Base-by-base conservation (phyloP, 495 filamentous ascomycete species). In the Xylaria palmicola region DNA sequence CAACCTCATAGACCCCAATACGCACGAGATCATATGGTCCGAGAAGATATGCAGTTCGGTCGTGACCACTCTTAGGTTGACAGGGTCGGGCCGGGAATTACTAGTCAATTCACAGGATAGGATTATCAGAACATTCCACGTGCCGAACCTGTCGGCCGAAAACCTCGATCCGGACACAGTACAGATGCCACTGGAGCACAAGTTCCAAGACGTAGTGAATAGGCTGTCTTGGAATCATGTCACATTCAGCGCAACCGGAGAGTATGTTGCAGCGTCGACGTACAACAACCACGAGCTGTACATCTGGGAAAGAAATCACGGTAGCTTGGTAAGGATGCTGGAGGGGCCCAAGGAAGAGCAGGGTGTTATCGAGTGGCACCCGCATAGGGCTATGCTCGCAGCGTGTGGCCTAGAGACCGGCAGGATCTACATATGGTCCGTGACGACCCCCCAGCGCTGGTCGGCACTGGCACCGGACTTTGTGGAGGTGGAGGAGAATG, bases 231-330 rank as follows among this genome's bases (percentile, higher is more conserved):
- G 94, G 94, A 98, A 97, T 69, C 90, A 97, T 69, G 92, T 95
- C 30, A 86, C 92, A 0, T 97, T 99, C 72, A 94, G 90, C 61
- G 88, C 91, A 0, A 92, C 89, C 0, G 93, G 94, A 34, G 94
- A 98, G 71, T 93, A 92, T 67, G 89, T 98, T 40, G 89, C 90
- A 8, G 95, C 95, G 17, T 92, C 90, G 24, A 97, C 94, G 1
- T 95, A 88, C 72, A 97, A 96, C 80, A 98, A 97, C 70, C 91
- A 96, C 56, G 93, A 98, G 70, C 89, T 99, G 61, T 98, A 98
- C 74, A 91, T 99, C 45, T 99, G 94, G 94, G 94, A 99, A 76
- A 86, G 94, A 49, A 88, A 86, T 51, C 88, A 92, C 69, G 94
- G 93, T n/a, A 93, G 90, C 63, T 77, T 99, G 19, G 92, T 96